phyloP scores from a whole-genome alignment of 116 monocot species.

The Dioscorea cayenensis region DNA sequence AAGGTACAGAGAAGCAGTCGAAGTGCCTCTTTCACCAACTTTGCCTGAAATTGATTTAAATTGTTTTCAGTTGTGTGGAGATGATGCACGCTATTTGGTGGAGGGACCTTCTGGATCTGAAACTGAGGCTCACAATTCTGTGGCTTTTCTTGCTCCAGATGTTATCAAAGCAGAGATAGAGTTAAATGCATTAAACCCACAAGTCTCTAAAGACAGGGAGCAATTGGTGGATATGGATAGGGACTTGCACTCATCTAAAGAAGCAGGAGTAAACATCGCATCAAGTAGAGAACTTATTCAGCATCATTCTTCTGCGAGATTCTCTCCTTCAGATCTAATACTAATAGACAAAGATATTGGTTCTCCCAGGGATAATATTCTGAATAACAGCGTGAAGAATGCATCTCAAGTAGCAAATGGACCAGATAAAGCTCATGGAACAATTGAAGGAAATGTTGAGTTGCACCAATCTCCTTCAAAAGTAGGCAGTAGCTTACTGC shows the following conservation, averaged over 20 bases:
- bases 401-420: not conserved
- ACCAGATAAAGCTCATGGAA: constrained; percentile 11
- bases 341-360: not conserved
- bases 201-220: constrained; percentile 1
- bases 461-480: constrained; percentile 5
- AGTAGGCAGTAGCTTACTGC: not conserved
- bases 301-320: not conserved
- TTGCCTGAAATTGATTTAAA: constrained; percentile 46
- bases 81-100: constrained; percentile 12
- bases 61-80: constrained; percentile 7
- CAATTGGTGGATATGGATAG: not conserved
- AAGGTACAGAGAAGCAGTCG: constrained; percentile 50
- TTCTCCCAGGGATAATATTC: not conserved
- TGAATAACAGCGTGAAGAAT: constrained; percentile 1
- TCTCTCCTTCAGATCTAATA: not conserved
- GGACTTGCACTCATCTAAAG: constrained; percentile 4
- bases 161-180: constrained; percentile 19
- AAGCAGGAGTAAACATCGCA: not conserved
- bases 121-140: constrained; percentile 9
- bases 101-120: not conserved
- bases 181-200: constrained; percentile 6
- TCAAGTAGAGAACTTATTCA: not conserved
- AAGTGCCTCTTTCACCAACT: constrained; percentile 76
- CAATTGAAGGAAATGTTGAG: not conserved
- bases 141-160: constrained; percentile 12